Base-by-base conservation (phyloP, 441 rosid genomes). In the Adansonia grandidieri region DNA sequence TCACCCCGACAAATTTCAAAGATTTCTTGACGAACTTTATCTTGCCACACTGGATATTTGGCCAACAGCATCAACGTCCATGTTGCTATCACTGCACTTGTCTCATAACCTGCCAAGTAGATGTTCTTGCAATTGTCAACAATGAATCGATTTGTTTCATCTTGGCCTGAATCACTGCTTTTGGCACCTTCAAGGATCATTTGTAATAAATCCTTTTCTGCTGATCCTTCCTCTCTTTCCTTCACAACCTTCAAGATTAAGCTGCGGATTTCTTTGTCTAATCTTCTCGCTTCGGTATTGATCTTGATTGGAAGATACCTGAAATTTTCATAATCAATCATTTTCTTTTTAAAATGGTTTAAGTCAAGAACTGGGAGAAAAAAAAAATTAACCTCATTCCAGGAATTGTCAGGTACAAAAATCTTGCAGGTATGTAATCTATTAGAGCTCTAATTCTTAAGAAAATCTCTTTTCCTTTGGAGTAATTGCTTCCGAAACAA, bases 111-210 rank as follows among this genome's bases (percentile, higher is more conserved):
- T 32, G 92, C 87, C 53, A 85, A 80, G 86, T 80, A 89, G 7
- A 85, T 77, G 37, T 69, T 79, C 83, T 85, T 86, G 87, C 88
- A 87, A 62, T 89, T 89, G 53, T 84, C 89, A 20, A 83, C 85
- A 2, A 86, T 79, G 44, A 79, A 32, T 0, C 17, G n/a, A n/a
- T 56, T 8, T 2, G 79, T 45, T 3, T 72, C 48, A 45, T 76
- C 32, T 6, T 74, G 71, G 19, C 64, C 72, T 7, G 17, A 2
- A 28, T 70, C 71, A 14, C 47, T 24, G 17, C 45, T 64, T 3
- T 69, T 73, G n/a, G 84, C 86, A 13, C 81, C 80, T 67, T 85
- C 85, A 13, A 90, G 78, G 37, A 86, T 81, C 83, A 63, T 78
- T 47, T 85, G 91, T 7, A 87, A 65, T 9, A 87, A 79, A 69